Conservation (phyloP, 768 basidiomycete genomes). For the Epithele typhae region DNA sequence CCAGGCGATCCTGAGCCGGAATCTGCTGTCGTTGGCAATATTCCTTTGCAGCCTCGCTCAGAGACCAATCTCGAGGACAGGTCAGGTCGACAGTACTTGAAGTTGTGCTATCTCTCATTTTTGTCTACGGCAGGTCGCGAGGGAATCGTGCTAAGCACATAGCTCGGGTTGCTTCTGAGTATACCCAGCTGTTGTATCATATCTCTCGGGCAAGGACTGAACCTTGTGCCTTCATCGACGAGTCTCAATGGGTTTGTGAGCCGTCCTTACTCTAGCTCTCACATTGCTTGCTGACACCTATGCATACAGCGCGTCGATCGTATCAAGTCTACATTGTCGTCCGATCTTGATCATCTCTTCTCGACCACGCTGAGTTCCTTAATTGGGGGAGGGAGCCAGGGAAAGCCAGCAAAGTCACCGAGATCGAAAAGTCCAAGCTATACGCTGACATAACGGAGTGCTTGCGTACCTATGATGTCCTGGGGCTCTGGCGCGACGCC, state of each 20-base stretch:
- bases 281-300: constrained; percentile 8
- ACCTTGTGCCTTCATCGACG: constrained; percentile 74
- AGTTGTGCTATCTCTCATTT: no score
- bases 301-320: constrained; percentile 65
- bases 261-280: constrained; percentile 14
- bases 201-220: constrained; percentile 75
- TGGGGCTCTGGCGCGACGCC: constrained; percentile 82
- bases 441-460: constrained; percentile 72
- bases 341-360: constrained; percentile 84
- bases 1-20: constrained; percentile 40
- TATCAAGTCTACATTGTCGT: constrained; percentile 79
- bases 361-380: constrained; percentile 52
- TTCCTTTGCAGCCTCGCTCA: constrained; percentile 32
- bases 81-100: constrained; percentile 32
- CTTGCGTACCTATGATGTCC: constrained; percentile 69
- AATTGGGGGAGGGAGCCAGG: constrained; percentile 36
- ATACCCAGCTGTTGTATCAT: constrained; percentile 89
- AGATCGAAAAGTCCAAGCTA: constrained; percentile 61
- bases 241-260: constrained; percentile 75
- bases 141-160: constrained; percentile 76
- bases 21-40: constrained; percentile 29
- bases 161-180: constrained; percentile 82
- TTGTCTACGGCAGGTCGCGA: constrained; percentile 38
- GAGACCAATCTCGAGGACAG: constrained; percentile 37
- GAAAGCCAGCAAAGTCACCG: constrained; percentile 43